phyloP scores from a whole-genome alignment of 2,329 filamentous ascomycete species.

The Xylaria arbuscula region DNA sequence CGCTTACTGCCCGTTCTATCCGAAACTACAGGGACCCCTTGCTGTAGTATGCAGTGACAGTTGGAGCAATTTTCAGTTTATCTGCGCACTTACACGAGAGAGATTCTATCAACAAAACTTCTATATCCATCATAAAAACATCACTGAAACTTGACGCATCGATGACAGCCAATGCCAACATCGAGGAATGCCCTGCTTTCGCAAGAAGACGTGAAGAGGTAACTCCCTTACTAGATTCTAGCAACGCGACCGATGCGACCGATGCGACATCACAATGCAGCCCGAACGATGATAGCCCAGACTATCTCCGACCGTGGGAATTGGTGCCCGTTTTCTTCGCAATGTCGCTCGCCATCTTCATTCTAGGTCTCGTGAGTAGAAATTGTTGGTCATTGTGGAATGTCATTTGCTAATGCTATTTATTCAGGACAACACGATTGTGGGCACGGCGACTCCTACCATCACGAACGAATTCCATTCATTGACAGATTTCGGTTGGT shows the following conservation, averaged over 20 bases:
- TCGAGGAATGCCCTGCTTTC: neutral
- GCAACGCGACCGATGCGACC: neutral
- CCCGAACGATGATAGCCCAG: conserved; percentile 4
- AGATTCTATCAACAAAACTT: too few relatives aligned
- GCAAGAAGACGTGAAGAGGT: neutral
- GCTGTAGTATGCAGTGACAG: too few relatives aligned
- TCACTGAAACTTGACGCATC: neutral
- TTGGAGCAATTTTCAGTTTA: too few relatives aligned
- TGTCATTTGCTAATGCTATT: conserved; percentile 10
- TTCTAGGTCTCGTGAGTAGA: conserved; percentile 29
- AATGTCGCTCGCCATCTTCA: conserved; percentile 31
- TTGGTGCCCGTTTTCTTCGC: conserved; percentile 27
- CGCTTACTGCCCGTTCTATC: too few relatives aligned
- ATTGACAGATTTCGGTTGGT: conserved; percentile 39
- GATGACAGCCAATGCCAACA: neutral
- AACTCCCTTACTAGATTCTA: neutral
- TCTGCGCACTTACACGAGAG: too few relatives aligned
- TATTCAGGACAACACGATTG: conserved; percentile 37
- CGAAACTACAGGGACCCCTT: too few relatives aligned
- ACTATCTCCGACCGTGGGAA: conserved; percentile 25
- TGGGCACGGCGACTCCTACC: conserved; percentile 39
- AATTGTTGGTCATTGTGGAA: neutral
- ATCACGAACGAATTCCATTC: conserved; percentile 41
- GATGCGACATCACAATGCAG: neutral
- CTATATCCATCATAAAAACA: too few relatives aligned